Evolutionary conservation across 345 rosid genomes (phyloP).

Genomic region (Boechera retrofracta): DNA sequence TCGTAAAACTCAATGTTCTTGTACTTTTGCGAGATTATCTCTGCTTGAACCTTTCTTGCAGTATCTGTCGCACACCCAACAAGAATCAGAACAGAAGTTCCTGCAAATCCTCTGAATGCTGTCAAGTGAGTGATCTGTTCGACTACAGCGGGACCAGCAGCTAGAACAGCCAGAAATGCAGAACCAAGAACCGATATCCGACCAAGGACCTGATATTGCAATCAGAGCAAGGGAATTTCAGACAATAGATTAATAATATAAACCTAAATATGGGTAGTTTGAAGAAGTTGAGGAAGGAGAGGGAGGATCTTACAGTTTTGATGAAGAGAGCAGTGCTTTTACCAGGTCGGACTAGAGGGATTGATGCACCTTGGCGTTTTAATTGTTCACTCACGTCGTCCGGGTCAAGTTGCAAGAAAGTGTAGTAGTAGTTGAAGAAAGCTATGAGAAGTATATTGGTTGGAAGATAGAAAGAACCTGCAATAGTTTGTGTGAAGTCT

Average conservation of each 20-base stretch:
- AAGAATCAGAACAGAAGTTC: slow-evolving; percentile 95
- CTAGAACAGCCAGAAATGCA: slow-evolving; percentile 81
- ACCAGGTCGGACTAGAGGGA: slow-evolving; percentile 92
- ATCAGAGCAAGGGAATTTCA: slow-evolving; percentile 10
- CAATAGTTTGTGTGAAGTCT: slow-evolving; percentile 35
- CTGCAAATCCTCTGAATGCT: slow-evolving; percentile 97
- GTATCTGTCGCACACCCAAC: slow-evolving; percentile 99
- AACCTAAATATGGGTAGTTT: slow-evolving; percentile 5
- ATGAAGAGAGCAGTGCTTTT: slow-evolving; percentile 89
- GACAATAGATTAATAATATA: not conserved
- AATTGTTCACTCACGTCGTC: slow-evolving; percentile 98
- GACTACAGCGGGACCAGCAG: slow-evolving; percentile 94
- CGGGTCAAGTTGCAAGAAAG: slow-evolving; percentile 96
- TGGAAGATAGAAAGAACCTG: slow-evolving; percentile 92
- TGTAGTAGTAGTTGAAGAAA: slow-evolving; percentile 98
- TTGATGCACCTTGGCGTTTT: slow-evolving; percentile 97
- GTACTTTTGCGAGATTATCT: slow-evolving; percentile 93
- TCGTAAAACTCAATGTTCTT: slow-evolving; percentile 94
- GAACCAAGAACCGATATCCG: slow-evolving; percentile 96
- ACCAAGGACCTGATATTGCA: slow-evolving; percentile 71
- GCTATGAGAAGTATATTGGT: slow-evolving; percentile 91
- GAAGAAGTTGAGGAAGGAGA: not conserved
- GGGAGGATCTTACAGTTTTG: slow-evolving; percentile 66
- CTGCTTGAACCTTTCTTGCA: slow-evolving; percentile 96
- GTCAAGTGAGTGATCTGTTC: slow-evolving; percentile 93